These are phyloP conservation scores for Buddleja alternifolia DNA, from an alignment of 257 asterid species.

Conservation along the genomic window DNA sequence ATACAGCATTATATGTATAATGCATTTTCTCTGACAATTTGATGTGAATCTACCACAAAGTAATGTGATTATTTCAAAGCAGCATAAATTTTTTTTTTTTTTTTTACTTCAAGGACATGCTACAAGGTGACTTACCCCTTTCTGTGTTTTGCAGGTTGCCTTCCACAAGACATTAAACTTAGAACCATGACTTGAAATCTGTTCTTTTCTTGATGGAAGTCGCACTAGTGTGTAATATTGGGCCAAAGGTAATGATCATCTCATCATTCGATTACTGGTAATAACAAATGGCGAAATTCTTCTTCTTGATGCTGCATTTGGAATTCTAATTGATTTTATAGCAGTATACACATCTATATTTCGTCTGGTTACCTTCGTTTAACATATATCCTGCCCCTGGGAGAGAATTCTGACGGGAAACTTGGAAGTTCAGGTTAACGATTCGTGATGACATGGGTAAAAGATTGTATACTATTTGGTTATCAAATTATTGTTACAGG, in stretches of 20 bases:
- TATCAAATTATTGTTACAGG: neutral
- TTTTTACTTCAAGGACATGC: constrained; percentile 13
- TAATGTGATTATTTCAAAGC: constrained; percentile 8
- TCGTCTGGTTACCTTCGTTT: neutral
- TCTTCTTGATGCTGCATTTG: neutral
- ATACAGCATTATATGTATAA: neutral
- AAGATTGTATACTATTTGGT: neutral
- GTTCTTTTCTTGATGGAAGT: constrained; percentile 22
- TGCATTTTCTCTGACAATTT: neutral
- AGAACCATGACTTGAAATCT: constrained; percentile 1
- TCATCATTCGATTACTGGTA: constrained; percentile 17
- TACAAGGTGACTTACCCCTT: constrained; percentile 6
- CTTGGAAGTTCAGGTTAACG: neutral
- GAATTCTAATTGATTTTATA: neutral
- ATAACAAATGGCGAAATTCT: constrained; percentile 4
- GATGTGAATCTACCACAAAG: neutral
- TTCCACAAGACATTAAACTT: constrained; percentile 76
- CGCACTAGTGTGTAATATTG: neutral
- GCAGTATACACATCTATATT: neutral
- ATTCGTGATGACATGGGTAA: neutral
- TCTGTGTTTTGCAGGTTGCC: constrained; percentile 65
- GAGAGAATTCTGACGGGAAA: neutral
- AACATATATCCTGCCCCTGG: neutral
- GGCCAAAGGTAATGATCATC: constrained; percentile 31
- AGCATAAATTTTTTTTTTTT: neutral